A percentile compares a stretch with the other conserved stretches of the same genome.
Evolutionary conservation across 179 eudicot genomes (phyloP).

Genomic region (Sideroxylon spinosum): DNA sequence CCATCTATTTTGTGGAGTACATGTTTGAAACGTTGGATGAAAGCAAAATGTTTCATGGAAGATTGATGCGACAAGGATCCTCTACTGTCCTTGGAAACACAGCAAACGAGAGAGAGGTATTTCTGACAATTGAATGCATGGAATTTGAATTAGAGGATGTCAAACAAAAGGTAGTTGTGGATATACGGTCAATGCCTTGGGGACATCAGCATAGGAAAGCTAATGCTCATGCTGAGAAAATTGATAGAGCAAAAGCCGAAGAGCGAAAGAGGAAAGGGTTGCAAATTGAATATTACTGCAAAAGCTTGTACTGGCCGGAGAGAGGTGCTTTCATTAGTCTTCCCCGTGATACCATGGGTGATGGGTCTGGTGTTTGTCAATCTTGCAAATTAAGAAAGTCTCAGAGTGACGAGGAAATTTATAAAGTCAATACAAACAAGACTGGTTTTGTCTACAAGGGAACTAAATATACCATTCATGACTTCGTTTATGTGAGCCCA

Average conservation of each 20-base stretch:
- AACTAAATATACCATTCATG: conserved; percentile 51
- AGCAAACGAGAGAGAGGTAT: conserved; percentile 72
- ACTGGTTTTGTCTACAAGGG: conserved; percentile 50
- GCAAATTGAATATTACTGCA: conserved; percentile 65
- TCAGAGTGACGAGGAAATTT: conserved; percentile 31
- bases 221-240: conserved; percentile 52
- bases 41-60: conserved; percentile 69
- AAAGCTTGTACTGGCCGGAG: conserved; percentile 63
- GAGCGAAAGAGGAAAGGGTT: conserved; percentile 70
- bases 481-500: conserved; percentile 61
- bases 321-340: conserved; percentile 70
- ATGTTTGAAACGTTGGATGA: conserved; percentile 64
- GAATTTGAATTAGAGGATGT: conserved; percentile 56
- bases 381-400: conserved; percentile 46
- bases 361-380: conserved; percentile 56
- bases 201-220: conserved; percentile 63
- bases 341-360: conserved; percentile 43
- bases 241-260: conserved; percentile 62
- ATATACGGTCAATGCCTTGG: conserved; percentile 55
- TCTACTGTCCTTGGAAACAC: conserved; percentile 65
- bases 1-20: conserved; percentile 63
- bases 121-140: conserved; percentile 64
- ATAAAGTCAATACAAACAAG: conserved; percentile 38
- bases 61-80: conserved; percentile 61
- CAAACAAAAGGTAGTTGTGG: conserved; percentile 40